These are phyloP conservation scores for Anacardium occidentale DNA, from an alignment of 345 rosid genomes.

Conservation along the genomic window DNA sequence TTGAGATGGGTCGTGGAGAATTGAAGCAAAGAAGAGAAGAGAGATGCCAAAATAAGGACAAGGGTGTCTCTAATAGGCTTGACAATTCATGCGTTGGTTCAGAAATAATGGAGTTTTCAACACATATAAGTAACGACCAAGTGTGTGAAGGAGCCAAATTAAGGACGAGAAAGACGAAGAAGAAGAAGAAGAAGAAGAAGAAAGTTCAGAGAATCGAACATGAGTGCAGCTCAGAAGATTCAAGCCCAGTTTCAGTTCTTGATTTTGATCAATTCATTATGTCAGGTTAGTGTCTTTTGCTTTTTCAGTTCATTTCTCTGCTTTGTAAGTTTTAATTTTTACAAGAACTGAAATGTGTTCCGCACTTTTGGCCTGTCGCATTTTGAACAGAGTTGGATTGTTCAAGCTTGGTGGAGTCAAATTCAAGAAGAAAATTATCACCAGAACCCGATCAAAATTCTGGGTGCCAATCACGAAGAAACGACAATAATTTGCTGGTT, in stretches of 20 bases:
- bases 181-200: constrained; percentile 36
- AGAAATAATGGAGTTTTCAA: constrained; percentile 8
- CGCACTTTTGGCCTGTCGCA: background rate
- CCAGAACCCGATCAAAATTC: constrained; percentile 26
- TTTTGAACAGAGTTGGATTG: constrained; percentile 23
- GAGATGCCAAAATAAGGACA: constrained; percentile 26
- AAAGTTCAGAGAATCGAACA: constrained; percentile 32
- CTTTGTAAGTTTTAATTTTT: background rate
- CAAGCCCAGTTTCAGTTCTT: constrained; percentile 91
- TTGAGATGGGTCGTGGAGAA: constrained; percentile 28
- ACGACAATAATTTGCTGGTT: constrained; percentile 14
- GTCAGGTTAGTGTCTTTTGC: constrained; percentile 36
- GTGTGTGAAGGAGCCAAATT: constrained; percentile 19
- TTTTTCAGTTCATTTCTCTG: background rate
- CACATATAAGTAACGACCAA: background rate
- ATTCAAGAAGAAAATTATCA: constrained; percentile 31
- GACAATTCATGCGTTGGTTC: constrained; percentile 5
- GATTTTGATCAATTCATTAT: constrained; percentile 49
- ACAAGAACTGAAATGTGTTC: background rate
- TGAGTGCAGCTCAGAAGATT: constrained; percentile 54
- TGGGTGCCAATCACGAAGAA: constrained; percentile 4
- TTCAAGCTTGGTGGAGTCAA: constrained; percentile 14
- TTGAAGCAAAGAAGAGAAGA: constrained; percentile 31
- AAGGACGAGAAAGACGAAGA: constrained; percentile 34
- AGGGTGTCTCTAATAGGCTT: too few relatives aligned